Base-by-base conservation (phyloP, 805 yeast species). In the Cyberlindnera amylophila region DNA sequence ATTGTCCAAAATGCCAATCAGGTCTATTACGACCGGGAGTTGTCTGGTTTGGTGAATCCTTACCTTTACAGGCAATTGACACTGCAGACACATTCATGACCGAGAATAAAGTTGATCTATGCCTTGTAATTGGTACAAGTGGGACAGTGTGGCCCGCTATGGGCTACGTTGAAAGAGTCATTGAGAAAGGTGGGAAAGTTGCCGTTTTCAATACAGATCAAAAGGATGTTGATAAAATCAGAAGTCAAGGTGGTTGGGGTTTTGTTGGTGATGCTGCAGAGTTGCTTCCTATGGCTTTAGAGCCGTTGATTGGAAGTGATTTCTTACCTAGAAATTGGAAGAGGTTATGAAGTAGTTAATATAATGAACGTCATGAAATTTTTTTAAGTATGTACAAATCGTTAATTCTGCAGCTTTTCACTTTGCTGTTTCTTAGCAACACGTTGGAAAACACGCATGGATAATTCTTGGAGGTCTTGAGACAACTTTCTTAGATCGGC, bases 21-120 rank as follows among this genome's bases (percentile, higher is more conserved):
- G 82, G 81, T 0, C 58, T 84, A 11, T 63, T 89, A 44, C 69
- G 96, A 17, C 97, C 97, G 0, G 96, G 93, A 0, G 95, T 89
- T 3, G 90, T 88, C 6, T 89, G 96, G 96, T 87, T 84, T 63
- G 96, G 96, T n/a, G 97, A 89, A 62, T 73, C 88, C 13, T 65
- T 89, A 34, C 87, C 95, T 0, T 61, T 86, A 41, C 64, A 64
- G 36, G 73, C 71, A 11, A 74, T 89, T 44, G 81, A 79, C 46
- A 65, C 65, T 33, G 87, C 86, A 5, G 96, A 88, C 63, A 77
- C 75, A 34, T 88, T 85, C 52, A 70, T 87, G 6, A 55, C 66
- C 10, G 67, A 67, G 19, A 62, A 62, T 5, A 65, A 66, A 29
- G 81, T 86, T 17, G 96, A 88, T 54, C 63, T 89, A 54, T 79